phyloP scores from a whole-genome alignment of 2,329 filamentous ascomycete species.

The Fusarium pseudocircinatum region DNA sequence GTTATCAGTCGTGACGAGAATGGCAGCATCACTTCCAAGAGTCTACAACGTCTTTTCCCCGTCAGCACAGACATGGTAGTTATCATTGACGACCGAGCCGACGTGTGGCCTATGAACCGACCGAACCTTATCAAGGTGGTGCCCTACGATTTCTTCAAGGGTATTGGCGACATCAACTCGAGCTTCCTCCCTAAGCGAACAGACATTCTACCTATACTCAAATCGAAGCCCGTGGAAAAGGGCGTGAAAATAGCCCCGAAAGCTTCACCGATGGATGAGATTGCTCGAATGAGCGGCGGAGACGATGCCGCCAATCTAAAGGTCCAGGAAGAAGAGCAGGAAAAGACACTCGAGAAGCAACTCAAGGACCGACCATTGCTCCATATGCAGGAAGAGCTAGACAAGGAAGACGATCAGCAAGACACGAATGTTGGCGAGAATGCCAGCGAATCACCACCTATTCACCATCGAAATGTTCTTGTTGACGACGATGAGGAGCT shows the following conservation, averaged over 20 bases:
- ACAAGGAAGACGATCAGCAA: constrained; percentile 72
- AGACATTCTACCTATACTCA: constrained; percentile 56
- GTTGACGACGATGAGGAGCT: constrained; percentile 91
- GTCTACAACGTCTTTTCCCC: constrained; percentile 88
- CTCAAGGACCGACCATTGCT: constrained; percentile 87
- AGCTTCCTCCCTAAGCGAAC: constrained; percentile 88
- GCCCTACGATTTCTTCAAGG: constrained; percentile 97
- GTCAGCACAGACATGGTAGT: constrained; percentile 99
- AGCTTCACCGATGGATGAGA: constrained; percentile 70
- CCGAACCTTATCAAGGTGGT: constrained; percentile 94
- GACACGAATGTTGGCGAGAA: constrained; percentile 41
- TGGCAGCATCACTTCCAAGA: constrained; percentile 91
- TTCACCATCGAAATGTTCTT: constrained; percentile 73
- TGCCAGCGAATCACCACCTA: constrained; percentile 40
- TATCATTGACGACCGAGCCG: constrained; percentile 96
- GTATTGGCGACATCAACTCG: constrained; percentile 98
- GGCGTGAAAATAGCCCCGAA: constrained; percentile 38
- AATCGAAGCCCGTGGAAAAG: constrained; percentile 28
- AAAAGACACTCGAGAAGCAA: constrained; percentile 87
- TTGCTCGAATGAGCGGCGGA: constrained; percentile 78
- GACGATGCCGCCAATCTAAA: constrained; percentile 75
- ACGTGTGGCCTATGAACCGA: constrained; percentile 93
- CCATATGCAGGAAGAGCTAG: constrained; percentile 91
- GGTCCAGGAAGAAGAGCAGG: constrained; percentile 84
- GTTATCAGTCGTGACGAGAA: constrained; percentile 98